Percentiles rank a stretch among this genome's conserved stretches.
phyloP scores from a whole-genome alignment of 257 asterid species.

The Capsicum rhomboideum region DNA sequence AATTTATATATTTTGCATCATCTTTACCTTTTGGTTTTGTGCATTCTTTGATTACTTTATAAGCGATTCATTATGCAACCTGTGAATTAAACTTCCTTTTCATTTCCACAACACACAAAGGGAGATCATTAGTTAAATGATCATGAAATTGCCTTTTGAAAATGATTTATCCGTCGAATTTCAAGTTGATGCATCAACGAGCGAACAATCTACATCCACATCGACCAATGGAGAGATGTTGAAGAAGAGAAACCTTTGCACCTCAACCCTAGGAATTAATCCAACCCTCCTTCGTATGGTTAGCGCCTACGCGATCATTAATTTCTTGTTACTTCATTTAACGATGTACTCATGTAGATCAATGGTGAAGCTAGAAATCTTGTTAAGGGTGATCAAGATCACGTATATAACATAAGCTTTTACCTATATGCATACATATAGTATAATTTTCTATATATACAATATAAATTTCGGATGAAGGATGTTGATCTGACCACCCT shows the following conservation, averaged over 20 bases:
- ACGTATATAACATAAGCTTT: background rate
- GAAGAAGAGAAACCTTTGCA: background rate
- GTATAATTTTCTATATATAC: background rate
- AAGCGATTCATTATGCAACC: background rate
- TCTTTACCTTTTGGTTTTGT: background rate
- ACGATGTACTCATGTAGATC: background rate
- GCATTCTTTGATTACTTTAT: background rate
- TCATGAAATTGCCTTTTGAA: background rate
- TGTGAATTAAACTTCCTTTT: background rate
- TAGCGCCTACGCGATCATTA: background rate
- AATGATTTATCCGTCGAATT: slow-evolving; percentile 4
- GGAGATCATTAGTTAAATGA: background rate
- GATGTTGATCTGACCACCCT: background rate
- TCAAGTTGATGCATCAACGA: slow-evolving; percentile 22
- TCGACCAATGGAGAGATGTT: background rate
- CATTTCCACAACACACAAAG: background rate
- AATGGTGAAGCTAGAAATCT: background rate
- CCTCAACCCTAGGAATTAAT: background rate
- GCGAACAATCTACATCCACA: slow-evolving; percentile 14
- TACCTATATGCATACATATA: background rate
- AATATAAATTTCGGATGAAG: background rate
- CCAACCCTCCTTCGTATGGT: background rate
- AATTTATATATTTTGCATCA: background rate
- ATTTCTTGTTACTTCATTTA: background rate
- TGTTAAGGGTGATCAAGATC: background rate